Conservation (phyloP, 78 protist species). For the Polysphondylium violaceum region DNA sequence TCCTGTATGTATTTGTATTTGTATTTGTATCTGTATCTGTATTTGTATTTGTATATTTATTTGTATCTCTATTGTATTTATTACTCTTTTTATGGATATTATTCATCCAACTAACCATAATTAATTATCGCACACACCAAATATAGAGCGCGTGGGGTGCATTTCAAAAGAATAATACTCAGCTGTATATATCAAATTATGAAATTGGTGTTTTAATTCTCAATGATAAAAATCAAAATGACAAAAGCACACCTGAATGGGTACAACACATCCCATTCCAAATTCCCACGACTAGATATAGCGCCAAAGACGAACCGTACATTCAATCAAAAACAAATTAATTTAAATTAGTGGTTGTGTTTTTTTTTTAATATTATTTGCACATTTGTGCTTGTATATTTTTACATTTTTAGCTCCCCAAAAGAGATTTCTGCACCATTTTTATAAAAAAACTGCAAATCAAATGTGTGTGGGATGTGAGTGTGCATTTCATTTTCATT, state of each 20-base stretch:
- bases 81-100: no score
- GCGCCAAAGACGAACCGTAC: not conserved
- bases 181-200: conserved; percentile 33
- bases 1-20: not conserved
- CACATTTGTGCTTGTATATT: no score
- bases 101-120: no score
- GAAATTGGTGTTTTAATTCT: conserved; percentile 49
- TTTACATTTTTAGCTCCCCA: no score
- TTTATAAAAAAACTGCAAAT: no score
- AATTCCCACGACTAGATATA: conserved; percentile 9
- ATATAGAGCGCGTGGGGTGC: conserved; percentile 69
- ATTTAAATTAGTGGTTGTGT: no score
- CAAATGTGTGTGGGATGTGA: no score
- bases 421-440: no score
- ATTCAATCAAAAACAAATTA: not conserved
- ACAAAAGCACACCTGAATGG: conserved; percentile 6
- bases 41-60: not conserved
- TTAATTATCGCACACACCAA: not conserved
- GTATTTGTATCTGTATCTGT: no score
- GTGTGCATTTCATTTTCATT: no score
- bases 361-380: no score
- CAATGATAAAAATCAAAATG: conserved; percentile 8
- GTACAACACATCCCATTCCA: not conserved
- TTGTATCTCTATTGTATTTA: not conserved
- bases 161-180: conserved; percentile 41